Evolutionary conservation across 1,284 basidiomycete genomes (phyloP), one percentile per base, ranked within the genome.

Genomic region (Mycena citricolor): DNA sequence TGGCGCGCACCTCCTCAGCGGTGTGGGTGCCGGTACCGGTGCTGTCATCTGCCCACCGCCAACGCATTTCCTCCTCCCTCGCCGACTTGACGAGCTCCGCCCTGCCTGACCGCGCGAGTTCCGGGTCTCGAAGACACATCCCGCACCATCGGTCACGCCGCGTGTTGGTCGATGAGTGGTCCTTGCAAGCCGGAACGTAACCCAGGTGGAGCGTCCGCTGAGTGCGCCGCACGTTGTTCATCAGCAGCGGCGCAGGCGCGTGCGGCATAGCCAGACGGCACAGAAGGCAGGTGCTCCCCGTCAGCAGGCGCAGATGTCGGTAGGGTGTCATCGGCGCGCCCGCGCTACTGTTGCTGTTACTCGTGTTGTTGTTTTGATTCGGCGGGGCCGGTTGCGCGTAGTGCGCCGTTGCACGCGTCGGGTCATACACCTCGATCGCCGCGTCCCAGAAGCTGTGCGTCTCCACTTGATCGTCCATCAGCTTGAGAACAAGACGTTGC

Each of bases 201-300:
- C 74, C 76, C 1, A 83, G 54, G n/a, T 62, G 64, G 0, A 69
- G 64, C 2, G 70, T 70, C 33, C 52, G 36, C 16, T 71, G 56
- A 5, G 63, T 53, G 22, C 73, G 70, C 60, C 81, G 81, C 8
- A 71, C 75, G 28, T 50, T 53, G 3, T 23, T 24, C 36, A 52
- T n/a, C n/a, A 11, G 84, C 68, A 7, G 83, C 83, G 6, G 61
- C 51, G 22, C 64, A 69, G 4, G 70, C 62, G n/a, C n/a, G 42
- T 62, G 65, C 0, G 85, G 81, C 5, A 62, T 62, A 60, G 86
- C 87, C 57, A 88, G 68, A 10, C 85, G 76, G 63, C 85, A 88
- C n/a, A 86, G 73, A 30, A 73, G 58, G 62, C 86, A 88, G 19
- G 73, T 75, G 49, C 50, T 60, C 23, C 39, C 55, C 21, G 65